Percentiles rank a stretch among this genome's conserved stretches.
Evolutionary conservation across 306 rosid species (phyloP).

Genomic region (Lablab purpureus): DNA sequence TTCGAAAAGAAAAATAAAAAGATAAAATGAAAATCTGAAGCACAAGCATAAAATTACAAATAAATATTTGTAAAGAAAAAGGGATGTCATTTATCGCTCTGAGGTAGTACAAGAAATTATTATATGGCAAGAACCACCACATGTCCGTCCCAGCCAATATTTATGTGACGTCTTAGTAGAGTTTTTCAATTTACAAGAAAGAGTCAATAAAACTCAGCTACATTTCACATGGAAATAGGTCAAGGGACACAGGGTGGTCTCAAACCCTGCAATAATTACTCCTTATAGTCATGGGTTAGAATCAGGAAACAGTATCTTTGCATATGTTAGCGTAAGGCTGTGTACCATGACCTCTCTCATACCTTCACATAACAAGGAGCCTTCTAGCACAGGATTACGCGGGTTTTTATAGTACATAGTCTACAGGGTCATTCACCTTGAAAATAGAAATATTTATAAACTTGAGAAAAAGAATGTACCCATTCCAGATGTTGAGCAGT

Average conservation of each 20-base stretch:
- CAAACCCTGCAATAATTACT: neutral
- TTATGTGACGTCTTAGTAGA: neutral
- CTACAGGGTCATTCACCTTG: neutral
- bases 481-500: slow-evolving; percentile 97
- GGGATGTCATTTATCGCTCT: neutral
- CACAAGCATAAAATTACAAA: neutral
- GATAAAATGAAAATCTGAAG: slow-evolving; percentile 1
- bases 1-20: slow-evolving; percentile 12
- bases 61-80: slow-evolving; percentile 13
- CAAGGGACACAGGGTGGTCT: neutral
- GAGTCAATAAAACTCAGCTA: neutral
- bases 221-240: neutral
- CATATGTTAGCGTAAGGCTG: too few species aligned
- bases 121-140: neutral
- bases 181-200: neutral
- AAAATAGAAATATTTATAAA: slow-evolving; percentile 12
- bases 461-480: slow-evolving; percentile 55
- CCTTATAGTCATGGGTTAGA: neutral
- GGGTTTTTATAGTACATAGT: neutral
- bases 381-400: too few species aligned
- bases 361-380: too few species aligned
- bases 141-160: neutral
- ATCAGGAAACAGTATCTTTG: too few species aligned
- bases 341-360: too few species aligned
- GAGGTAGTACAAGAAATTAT: neutral